phyloP scores from a whole-genome alignment of 495 filamentous ascomycete species.

The Penicillium dipodomyicola region DNA sequence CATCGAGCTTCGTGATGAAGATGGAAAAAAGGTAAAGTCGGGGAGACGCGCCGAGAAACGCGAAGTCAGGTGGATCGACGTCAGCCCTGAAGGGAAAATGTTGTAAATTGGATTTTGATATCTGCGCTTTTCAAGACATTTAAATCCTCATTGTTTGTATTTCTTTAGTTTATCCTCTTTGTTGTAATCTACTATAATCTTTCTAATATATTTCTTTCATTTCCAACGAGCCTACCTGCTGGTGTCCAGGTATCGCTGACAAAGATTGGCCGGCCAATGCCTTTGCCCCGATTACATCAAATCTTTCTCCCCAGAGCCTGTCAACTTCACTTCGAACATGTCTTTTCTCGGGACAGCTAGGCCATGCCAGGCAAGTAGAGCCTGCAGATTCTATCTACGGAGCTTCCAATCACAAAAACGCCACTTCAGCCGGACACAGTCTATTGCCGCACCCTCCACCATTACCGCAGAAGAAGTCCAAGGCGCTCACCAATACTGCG shows the following conservation, averaged over 20 bases:
- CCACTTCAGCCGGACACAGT: slow-evolving; percentile 26
- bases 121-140: not conserved
- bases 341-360: slow-evolving; percentile 25
- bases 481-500: slow-evolving; percentile 56
- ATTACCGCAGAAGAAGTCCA: slow-evolving; percentile 46
- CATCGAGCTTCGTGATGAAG: slow-evolving; percentile 8
- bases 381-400: slow-evolving; percentile 14
- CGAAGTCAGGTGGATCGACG: slow-evolving; percentile 36
- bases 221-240: not conserved
- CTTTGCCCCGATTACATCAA: slow-evolving; percentile 23
- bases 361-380: slow-evolving; percentile 21
- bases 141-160: not conserved
- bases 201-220: not conserved
- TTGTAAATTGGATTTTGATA: not conserved
- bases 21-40: not conserved
- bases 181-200: not conserved
- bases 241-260: slow-evolving; percentile 4
- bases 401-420: slow-evolving; percentile 18
- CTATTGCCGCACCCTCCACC: slow-evolving; percentile 18
- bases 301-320: slow-evolving; percentile 9
- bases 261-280: slow-evolving; percentile 31
- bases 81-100: slow-evolving; percentile 19
- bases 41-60: slow-evolving; percentile 43
- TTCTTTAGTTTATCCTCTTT: not conserved
- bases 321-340: slow-evolving; percentile 19